These are phyloP conservation scores for Diaporthe caulivora DNA, from an alignment of 2,329 filamentous ascomycete species.

Conservation along the genomic window DNA sequence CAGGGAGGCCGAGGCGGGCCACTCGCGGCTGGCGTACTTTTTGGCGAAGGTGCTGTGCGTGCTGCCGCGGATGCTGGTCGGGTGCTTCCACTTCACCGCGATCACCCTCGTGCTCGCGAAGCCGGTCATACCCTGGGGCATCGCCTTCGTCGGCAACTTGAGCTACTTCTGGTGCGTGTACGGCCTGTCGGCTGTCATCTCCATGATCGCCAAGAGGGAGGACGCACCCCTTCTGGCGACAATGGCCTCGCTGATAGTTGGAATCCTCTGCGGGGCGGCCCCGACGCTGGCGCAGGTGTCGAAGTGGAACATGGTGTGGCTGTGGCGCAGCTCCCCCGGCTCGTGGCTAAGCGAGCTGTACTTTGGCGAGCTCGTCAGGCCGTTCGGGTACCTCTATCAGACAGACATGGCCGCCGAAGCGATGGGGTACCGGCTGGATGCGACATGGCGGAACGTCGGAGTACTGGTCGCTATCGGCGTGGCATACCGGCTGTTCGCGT, in stretches of 20 bases:
- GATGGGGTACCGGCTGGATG: constrained; percentile 60
- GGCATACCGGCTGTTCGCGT: constrained; percentile 59
- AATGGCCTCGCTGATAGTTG: constrained; percentile 65
- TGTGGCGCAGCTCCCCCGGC: constrained; percentile 66
- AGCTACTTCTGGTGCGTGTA: constrained; percentile 71
- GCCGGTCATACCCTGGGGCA: constrained; percentile 62
- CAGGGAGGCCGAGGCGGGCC: constrained; percentile 68
- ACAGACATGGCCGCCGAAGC: constrained; percentile 57
- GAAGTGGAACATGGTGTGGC: constrained; percentile 65
- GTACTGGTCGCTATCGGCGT: constrained; percentile 58
- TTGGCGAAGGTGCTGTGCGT: constrained; percentile 66
- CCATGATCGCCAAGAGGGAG: constrained; percentile 67
- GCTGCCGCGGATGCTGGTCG: constrained; percentile 62
- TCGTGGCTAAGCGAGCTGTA: constrained; percentile 70
- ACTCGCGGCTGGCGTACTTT: constrained; percentile 68
- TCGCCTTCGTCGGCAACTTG: constrained; percentile 63
- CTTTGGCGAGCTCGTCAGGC: constrained; percentile 63
- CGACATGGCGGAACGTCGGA: constrained; percentile 59
- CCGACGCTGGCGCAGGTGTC: constrained; percentile 62
- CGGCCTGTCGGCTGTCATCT: constrained; percentile 64
- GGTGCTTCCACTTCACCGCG: constrained; percentile 67
- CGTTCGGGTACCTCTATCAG: constrained; percentile 63
- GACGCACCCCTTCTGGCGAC: constrained; percentile 69
- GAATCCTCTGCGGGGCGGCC: constrained; percentile 65
- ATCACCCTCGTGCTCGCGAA: constrained; percentile 61